Base-by-base conservation (phyloP, 805 yeast genomes). In the Sungouiella thailandica region DNA sequence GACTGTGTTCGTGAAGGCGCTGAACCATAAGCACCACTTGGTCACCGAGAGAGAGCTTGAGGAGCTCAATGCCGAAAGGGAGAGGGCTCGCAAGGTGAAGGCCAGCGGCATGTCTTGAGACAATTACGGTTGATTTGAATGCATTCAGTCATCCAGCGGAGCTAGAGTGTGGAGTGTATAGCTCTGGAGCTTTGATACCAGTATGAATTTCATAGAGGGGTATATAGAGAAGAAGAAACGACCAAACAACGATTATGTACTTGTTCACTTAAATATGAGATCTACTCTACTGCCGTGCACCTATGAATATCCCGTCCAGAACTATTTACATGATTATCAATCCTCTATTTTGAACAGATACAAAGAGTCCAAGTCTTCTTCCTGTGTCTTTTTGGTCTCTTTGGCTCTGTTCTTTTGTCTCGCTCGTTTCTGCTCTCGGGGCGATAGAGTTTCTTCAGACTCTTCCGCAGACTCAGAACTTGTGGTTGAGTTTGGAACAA, bases 31-130 rank as follows among this genome's bases (percentile, higher is more conserved):
- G 4, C 94, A 83, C 55, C 84, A 80, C 56, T 62, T 83, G 44
- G 65, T 82, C 10, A 76, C 86, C 0, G 87, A 79, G 44, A 81
- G 78, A 14, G 83, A 80, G 29, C 55, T 80, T 35, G 58, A 58
- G 33, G 52, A 56, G 40, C 43, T 66, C 12, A 50, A 57, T 17
- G 37, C 43, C 34, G 70, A 65, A 36, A 55, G 49, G 35, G 68
- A 40, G n/a, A 26, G 40, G n/a, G 38, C 40, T 9, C 39, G 36
- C 20, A 28, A 38, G 16, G 29, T 36, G 16, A 41, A 39, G 30
- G 43, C 43, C 13, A 30, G 36, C 10, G 45, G 43, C 14, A 36
- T 39, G 26, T 41, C 45, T 10, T 43, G 15, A 14, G 22, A 9
- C n/a, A n/a, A n/a, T n/a, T n/a, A n/a, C n/a, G n/a, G n/a, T n/a